Evolutionary conservation across 2,329 filamentous ascomycete species (phyloP).

Genomic region (Claviceps sp.): DNA sequence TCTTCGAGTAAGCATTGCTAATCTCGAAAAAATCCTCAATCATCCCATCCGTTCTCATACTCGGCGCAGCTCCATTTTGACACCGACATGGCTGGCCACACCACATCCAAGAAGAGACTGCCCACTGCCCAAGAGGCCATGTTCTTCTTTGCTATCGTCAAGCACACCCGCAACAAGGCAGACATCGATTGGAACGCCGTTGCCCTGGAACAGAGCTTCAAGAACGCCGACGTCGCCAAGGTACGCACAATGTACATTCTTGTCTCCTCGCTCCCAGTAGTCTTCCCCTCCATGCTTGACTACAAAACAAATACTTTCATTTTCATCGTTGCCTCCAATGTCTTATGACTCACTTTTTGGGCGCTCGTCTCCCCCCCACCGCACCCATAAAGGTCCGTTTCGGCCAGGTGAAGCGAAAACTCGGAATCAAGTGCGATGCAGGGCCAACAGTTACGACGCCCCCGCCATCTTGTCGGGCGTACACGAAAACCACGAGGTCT

Average conservation of each 20-base stretch:
- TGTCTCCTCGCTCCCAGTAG: too few species aligned
- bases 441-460: background rate
- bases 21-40: too few species aligned
- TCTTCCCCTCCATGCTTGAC: too few species aligned
- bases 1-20: too few species aligned
- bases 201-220: conserved; percentile 28
- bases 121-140: conserved; percentile 27
- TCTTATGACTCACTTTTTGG: background rate
- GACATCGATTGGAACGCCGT: conserved; percentile 36
- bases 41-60: background rate
- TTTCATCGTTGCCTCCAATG: too few species aligned
- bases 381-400: conserved; percentile 26
- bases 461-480: conserved; percentile 4
- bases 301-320: too few species aligned
- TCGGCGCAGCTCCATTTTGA: background rate
- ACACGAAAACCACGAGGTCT: conserved; percentile 10
- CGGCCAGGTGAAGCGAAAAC: conserved; percentile 35
- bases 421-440: conserved; percentile 22
- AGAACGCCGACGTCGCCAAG: conserved; percentile 31
- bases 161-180: conserved; percentile 27
- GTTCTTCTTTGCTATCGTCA: conserved; percentile 31
- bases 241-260: conserved; percentile 12
- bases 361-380: background rate
- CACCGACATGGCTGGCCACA: conserved; percentile 17
- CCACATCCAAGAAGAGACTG: conserved; percentile 16